Conservation (phyloP, 1,139 yeast species). For the Scheffersomyces cryptocercus region DNA sequence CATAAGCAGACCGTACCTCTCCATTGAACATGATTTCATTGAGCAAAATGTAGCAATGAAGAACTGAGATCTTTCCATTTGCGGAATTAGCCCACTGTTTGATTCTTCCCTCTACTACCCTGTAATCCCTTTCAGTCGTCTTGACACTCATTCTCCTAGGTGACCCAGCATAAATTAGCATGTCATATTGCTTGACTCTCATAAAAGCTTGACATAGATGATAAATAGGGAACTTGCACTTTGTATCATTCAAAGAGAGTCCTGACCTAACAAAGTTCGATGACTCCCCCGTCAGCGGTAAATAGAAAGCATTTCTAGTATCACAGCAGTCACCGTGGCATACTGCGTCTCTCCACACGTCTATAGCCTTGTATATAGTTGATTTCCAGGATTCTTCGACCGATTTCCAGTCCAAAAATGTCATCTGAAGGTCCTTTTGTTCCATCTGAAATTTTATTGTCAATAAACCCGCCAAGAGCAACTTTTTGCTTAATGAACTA, state of each 20-base stretch:
- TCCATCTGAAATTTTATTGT: conserved; percentile 71
- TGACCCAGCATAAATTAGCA: conserved; percentile 74
- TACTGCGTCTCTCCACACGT: conserved; percentile 50
- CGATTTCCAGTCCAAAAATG: conserved; percentile 28
- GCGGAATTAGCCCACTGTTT: conserved; percentile 38
- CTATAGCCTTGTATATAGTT: conserved; percentile 58
- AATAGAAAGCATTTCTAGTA: conserved; percentile 18
- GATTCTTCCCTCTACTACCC: conserved; percentile 50
- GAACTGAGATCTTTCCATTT: conserved; percentile 23
- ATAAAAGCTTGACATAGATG: conserved; percentile 71
- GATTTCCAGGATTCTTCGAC: conserved; percentile 59
- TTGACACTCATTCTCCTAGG: conserved; percentile 76
- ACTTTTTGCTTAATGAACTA: conserved; percentile 41
- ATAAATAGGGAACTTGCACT: conserved; percentile 53
- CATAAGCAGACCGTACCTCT: conserved; percentile 30
- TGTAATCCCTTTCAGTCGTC: conserved; percentile 54
- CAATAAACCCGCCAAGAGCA: conserved; percentile 64
- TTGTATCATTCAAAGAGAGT: conserved; percentile 20
- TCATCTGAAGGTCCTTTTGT: conserved; percentile 60
- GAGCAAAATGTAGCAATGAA: conserved; percentile 58
- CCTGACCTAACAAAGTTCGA: neutral
- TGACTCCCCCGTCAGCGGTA: conserved; percentile 1
- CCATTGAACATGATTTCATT: conserved; percentile 55
- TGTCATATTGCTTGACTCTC: conserved; percentile 67
- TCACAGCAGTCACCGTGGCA: conserved; percentile 25